Evolutionary conservation across 495 filamentous ascomycete species (phyloP).

Genomic region (Bacidia gigantensis): DNA sequence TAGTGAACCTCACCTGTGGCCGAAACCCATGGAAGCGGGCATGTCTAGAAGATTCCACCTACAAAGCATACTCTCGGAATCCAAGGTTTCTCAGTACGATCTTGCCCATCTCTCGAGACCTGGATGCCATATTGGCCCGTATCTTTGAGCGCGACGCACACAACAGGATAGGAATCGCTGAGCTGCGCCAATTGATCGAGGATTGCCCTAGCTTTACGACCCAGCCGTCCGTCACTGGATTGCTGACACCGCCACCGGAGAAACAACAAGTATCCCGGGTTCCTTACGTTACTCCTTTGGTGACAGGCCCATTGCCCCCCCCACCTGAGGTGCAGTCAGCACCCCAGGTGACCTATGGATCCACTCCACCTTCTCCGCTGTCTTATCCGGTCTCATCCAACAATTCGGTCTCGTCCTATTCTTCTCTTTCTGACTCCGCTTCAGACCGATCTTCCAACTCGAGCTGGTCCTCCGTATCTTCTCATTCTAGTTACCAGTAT

Average conservation of each 20-base stretch:
- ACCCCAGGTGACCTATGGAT: not conserved
- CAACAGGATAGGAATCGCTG: slow-evolving; percentile 71
- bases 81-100: slow-evolving; percentile 84
- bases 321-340: slow-evolving; percentile 5
- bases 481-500: slow-evolving; percentile 19
- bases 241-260: slow-evolving; percentile 9
- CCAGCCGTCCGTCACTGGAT: slow-evolving; percentile 4
- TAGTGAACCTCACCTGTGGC: slow-evolving; percentile 95
- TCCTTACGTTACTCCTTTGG: not conserved
- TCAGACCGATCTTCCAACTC: slow-evolving; percentile 31
- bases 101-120: slow-evolving; percentile 76
- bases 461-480: slow-evolving; percentile 28
- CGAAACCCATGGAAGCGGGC: slow-evolving; percentile 98
- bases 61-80: slow-evolving; percentile 79
- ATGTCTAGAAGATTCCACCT: slow-evolving; percentile 84
- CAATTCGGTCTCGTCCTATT: slow-evolving; percentile 26
- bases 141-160: slow-evolving; percentile 84
- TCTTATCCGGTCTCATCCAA: slow-evolving; percentile 17
- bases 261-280: not conserved
- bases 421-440: slow-evolving; percentile 30
- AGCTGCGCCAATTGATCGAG: slow-evolving; percentile 64
- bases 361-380: not conserved
- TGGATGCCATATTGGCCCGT: slow-evolving; percentile 74
- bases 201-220: slow-evolving; percentile 64
- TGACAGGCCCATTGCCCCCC: slow-evolving; percentile 7